Base-by-base conservation (phyloP, 176 grass and related monocot species). In the Rhynchospora tenuis region DNA sequence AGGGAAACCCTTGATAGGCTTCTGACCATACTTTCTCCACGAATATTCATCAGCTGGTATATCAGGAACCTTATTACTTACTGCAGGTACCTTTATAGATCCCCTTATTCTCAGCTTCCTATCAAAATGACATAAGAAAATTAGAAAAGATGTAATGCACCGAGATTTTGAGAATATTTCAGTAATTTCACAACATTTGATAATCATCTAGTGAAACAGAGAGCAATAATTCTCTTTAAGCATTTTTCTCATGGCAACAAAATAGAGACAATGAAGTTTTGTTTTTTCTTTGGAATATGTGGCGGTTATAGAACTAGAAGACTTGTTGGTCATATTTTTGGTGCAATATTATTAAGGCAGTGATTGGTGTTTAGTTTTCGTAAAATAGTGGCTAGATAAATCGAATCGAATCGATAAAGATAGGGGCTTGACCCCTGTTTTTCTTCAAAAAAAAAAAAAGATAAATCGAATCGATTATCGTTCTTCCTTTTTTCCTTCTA, bases 1-100 rank as follows among this genome's bases (percentile, higher is more conserved):
- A 7, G 95, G 95, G 67, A 92, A 98, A 63, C 95, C 95, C 62
- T 98, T 98, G n/a, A 98, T 98, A 77, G 95, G 95, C 68, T 98
- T 98, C 89, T 98, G 95, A 17, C 95, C 95, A 61, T 98, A 98
- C 78, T 98, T 98, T 68, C 95, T 85, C 95, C 95, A 98, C 0
- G 95, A 95, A 90, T 91, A 98, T 61, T 98, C 95, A 65, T 98
- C 95, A 14, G 86, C 68, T 28, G 95, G 95, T 60, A 98, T 98
- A 89, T 95, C 95, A 22, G 92, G 91, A 5, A 98, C 83, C 86
- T 98, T 98, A 71, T 95, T 93, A 85, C 95, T 98, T 60, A 98
- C 89, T 42, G 95, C 95, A 76, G 95, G 95, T 63, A 98, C 95
- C 86, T 93, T 98, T 59, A 98, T 98, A 77, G 95, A 93, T 62